These are phyloP conservation scores for Dichotomocladium elegans DNA, from an alignment of 371 early-diverging fungal genomes.

Conservation along the genomic window DNA sequence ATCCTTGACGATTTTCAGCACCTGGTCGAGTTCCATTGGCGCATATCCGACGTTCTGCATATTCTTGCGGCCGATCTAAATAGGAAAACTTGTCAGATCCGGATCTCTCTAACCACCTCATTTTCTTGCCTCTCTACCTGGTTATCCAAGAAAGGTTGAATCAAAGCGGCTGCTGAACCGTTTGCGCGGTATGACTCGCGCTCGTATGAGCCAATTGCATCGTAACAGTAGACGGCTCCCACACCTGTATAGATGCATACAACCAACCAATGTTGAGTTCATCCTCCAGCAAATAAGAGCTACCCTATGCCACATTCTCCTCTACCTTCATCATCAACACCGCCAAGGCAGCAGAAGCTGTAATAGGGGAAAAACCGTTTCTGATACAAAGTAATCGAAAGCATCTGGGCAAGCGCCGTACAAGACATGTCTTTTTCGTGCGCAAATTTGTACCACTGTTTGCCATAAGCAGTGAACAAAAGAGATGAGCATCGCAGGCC, in stretches of 20 bases:
- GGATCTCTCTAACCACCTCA: not conserved
- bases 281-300: not conserved
- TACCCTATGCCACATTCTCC: not conserved
- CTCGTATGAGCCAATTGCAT: constrained; percentile 96
- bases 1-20: constrained; percentile 85
- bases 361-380: constrained; percentile 99
- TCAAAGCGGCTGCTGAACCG: constrained; percentile 90
- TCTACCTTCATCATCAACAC: constrained; percentile 84
- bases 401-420: constrained; percentile 91
- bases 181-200: constrained; percentile 74
- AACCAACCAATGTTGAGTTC: not conserved
- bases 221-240: constrained; percentile 93
- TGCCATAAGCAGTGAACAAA: not conserved
- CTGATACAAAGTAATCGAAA: constrained; percentile 91
- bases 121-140: constrained; percentile 57
- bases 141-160: constrained; percentile 99
- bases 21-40: constrained; percentile 63
- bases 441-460: constrained; percentile 87
- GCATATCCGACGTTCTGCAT: constrained; percentile 37
- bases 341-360: constrained; percentile 88
- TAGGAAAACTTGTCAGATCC: not conserved
- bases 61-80: constrained; percentile 59
- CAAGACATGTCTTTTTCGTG: constrained; percentile 90
- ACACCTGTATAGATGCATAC: constrained; percentile 49
- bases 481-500: no score